Evolutionary conservation across 192 early-diverging fungal species (phyloP).

Genomic region (Phycomyces nitens): DNA sequence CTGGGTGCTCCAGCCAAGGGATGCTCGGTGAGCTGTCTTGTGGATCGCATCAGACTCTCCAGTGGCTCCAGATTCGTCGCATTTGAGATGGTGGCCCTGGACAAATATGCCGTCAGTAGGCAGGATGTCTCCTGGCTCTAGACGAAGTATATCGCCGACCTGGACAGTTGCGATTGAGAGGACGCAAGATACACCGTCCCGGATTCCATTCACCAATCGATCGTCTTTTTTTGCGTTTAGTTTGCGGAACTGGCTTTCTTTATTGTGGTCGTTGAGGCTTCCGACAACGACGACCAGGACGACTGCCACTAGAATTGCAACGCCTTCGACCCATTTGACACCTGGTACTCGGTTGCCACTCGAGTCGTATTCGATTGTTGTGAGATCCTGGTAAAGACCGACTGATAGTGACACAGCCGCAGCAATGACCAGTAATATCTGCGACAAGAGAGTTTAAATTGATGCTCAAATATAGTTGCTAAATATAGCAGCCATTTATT

Average conservation of each 20-base stretch:
- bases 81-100: conserved; percentile 73
- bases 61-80: conserved; percentile 90
- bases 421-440: conserved; percentile 72
- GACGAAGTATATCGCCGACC: conserved; percentile 85
- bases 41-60: conserved; percentile 89
- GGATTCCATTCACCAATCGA: conserved; percentile 66
- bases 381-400: conserved; percentile 78
- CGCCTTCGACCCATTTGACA: conserved; percentile 84
- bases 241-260: conserved; percentile 80
- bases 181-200: conserved; percentile 64
- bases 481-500: conserved; percentile 14
- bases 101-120: conserved; percentile 88
- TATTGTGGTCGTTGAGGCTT: conserved; percentile 81
- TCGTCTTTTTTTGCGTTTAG: conserved; percentile 86
- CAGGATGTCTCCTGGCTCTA: conserved; percentile 92
- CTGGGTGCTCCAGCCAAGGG: conserved; percentile 10
- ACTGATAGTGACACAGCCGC: conserved; percentile 77
- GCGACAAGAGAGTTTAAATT: conserved; percentile 5
- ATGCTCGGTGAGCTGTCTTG: conserved; percentile 45
- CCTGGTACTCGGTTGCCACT: conserved; percentile 38
- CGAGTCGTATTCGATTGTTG: conserved; percentile 34
- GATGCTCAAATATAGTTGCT: not conserved
- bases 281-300: conserved; percentile 72
- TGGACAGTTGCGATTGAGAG: conserved; percentile 76
- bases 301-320: conserved; percentile 78